Evolutionary conservation across 192 early-diverging fungal genomes (phyloP), one percentile per base, ranked within the genome.

Genomic region (Linnemannia zychae): DNA sequence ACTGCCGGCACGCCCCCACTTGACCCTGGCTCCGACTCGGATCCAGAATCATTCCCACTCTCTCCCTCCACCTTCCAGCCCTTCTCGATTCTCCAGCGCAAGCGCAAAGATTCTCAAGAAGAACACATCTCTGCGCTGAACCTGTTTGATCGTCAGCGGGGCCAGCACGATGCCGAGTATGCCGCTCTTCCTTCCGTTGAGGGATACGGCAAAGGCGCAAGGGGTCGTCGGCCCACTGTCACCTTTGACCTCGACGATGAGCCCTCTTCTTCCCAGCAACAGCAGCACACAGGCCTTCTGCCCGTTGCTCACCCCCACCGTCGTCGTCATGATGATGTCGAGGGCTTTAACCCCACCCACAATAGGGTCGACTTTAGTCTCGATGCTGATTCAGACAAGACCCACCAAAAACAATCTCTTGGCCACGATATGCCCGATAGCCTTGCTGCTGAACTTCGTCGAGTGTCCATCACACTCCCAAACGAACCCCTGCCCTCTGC

Each of bases 31-130:
- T 77, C 70, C 0, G 78, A 80, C 66, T 80, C 78, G 12, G 72
- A 48, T 22, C 66, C 73, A 20, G 77, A 79, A 18, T 34, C 75
- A 36, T 40, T 72, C 28, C 74, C 73, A 7, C 24, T 81, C 22
- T 68, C 66, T 4, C 66, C 66, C 13, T 46, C 68, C 47, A n/a
- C 52, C 28, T 33, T 53, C 60, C 78, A 73, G 48, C 68, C 50
- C 57, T 40, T 52, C 16, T 76, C 80, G 11, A 76, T 76, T 33
- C 52, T 76, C 28, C 36, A 37, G 7, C 80, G 80, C 17, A 82
- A 82, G 46, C 80, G 80, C 11, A 82, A 82, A 38, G 74, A 76
- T 28, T 82, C 80, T 0, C 74, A 76, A 40, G 80, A 76, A 34
- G 47, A 73, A 24, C 74, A 74, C 52, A n/a, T n/a, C 50, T 9